phyloP scores from a whole-genome alignment of 257 asterid species.

The Lantana camara region DNA sequence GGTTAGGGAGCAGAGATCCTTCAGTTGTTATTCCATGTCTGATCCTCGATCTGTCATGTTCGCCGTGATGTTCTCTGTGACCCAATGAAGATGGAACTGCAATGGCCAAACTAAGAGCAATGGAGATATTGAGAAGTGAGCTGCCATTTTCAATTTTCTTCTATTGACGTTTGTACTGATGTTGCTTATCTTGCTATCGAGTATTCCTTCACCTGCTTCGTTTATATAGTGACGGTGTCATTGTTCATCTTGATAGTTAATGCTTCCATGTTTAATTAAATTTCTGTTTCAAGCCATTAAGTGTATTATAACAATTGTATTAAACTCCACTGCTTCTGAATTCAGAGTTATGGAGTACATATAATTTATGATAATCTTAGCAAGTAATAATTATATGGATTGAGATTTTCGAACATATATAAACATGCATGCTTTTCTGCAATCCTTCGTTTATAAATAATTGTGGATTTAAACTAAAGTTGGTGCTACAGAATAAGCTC shows the following conservation, averaged over 20 bases:
- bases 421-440: too few species aligned
- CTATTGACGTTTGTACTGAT: not conserved
- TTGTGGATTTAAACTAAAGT: too few species aligned
- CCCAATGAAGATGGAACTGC: conserved; percentile 12
- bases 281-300: not conserved
- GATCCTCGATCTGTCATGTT: too few species aligned
- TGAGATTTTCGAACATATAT: too few species aligned
- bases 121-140: not conserved
- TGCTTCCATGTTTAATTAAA: not conserved
- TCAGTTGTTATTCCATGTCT: not conserved
- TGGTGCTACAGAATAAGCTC: too few species aligned
- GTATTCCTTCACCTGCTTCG: not conserved
- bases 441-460: too few species aligned
- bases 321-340: too few species aligned
- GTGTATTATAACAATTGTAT: too few species aligned
- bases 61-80: not conserved
- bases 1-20: conserved; percentile 29
- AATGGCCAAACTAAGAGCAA: conserved; percentile 8
- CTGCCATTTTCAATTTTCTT: conserved; percentile 1
- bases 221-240: conserved; percentile 26
- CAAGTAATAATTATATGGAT: too few species aligned
- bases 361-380: too few species aligned
- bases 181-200: not conserved
- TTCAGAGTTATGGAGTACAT: too few species aligned
- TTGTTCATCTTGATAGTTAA: not conserved